phyloP scores from a whole-genome alignment of 192 early-diverging fungal species.

The Coemansia sp. region DNA sequence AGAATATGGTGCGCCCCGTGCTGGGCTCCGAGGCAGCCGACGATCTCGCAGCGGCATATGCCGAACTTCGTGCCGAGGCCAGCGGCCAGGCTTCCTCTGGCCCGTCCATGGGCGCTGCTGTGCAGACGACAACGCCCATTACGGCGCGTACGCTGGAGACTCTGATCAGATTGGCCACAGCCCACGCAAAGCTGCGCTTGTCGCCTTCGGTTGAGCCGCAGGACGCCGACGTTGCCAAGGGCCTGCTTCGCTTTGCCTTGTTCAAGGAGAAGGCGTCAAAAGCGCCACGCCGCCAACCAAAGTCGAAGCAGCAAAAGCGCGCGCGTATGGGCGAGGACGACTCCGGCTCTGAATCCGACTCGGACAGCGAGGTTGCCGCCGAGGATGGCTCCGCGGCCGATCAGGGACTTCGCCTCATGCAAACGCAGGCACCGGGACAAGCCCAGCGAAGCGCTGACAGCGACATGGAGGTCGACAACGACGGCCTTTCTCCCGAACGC shows the following conservation, averaged over 20 bases:
- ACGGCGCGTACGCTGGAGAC: constrained; percentile 99
- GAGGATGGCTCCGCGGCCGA: background rate
- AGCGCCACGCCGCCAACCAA: constrained; percentile 19
- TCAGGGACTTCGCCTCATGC: constrained; percentile 4
- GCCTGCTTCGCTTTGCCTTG: constrained; percentile 83
- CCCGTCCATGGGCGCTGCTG: constrained; percentile 52
- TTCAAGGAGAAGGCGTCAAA: constrained; percentile 73
- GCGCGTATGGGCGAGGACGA: constrained; percentile 44
- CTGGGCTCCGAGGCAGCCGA: constrained; percentile 81
- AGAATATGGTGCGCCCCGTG: constrained; percentile 77
- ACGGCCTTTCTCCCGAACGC: constrained; percentile 1
- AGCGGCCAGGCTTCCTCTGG: constrained; percentile 45
- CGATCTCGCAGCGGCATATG: constrained; percentile 76
- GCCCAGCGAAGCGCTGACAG: constrained; percentile 5
- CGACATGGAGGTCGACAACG: constrained; percentile 22
- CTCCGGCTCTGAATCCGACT: constrained; percentile 47
- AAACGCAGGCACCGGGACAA: background rate
- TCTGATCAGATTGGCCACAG: constrained; percentile 91
- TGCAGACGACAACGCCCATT: constrained; percentile 89
- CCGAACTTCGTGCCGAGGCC: constrained; percentile 76
- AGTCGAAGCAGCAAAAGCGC: constrained; percentile 42
- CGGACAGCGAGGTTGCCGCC: background rate
- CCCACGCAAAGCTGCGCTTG: constrained; percentile 92
- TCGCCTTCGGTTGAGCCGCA: constrained; percentile 73
- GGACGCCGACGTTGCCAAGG: constrained; percentile 81